A percentile compares a stretch with the other conserved stretches of the same genome.
Conservation (phyloP, 2,329 filamentous ascomycete species). For the Amylocarpus encephaloides region DNA sequence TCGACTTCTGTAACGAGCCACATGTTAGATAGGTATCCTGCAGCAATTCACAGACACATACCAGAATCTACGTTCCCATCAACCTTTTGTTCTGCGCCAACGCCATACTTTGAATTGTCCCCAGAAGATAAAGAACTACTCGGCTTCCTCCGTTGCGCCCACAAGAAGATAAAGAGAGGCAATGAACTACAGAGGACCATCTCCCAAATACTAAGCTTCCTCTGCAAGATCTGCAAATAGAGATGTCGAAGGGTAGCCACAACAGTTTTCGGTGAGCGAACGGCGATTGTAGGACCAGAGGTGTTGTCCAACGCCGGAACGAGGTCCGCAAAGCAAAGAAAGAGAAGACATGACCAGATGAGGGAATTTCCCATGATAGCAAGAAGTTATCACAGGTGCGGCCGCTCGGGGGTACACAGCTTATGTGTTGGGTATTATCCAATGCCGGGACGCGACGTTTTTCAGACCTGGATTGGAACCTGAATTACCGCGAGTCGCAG, state of each 20-base stretch:
- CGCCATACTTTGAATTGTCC: slow-evolving; percentile 4
- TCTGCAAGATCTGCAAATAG: slow-evolving; percentile 14
- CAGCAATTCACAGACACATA: neutral
- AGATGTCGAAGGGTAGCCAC: slow-evolving; percentile 15
- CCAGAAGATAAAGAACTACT: slow-evolving; percentile 14
- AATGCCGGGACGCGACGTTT: neutral
- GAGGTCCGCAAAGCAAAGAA: neutral
- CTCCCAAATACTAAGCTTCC: slow-evolving; percentile 18
- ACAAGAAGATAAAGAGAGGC: slow-evolving; percentile 22
- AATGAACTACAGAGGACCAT: slow-evolving; percentile 17
- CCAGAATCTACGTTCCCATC: slow-evolving; percentile 1
- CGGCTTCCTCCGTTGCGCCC: slow-evolving; percentile 15
- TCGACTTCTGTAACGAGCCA: slow-evolving; percentile 22
- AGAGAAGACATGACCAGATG: slow-evolving; percentile 1
- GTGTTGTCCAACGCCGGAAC: neutral
- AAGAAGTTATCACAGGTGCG: neutral
- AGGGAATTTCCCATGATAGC: slow-evolving; percentile 1
- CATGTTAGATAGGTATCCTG: slow-evolving; percentile 6
- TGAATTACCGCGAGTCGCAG: no score
- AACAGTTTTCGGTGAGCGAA: slow-evolving; percentile 13
- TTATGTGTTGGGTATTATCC: neutral
- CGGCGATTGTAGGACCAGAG: neutral
- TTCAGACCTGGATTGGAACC: no score
- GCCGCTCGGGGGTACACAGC: neutral
- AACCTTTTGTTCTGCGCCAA: neutral